Percentiles rank a stretch among this genome's conserved stretches.
Conservation (phyloP, 805 yeast species). For the Metschnikowia noctiluminum region DNA sequence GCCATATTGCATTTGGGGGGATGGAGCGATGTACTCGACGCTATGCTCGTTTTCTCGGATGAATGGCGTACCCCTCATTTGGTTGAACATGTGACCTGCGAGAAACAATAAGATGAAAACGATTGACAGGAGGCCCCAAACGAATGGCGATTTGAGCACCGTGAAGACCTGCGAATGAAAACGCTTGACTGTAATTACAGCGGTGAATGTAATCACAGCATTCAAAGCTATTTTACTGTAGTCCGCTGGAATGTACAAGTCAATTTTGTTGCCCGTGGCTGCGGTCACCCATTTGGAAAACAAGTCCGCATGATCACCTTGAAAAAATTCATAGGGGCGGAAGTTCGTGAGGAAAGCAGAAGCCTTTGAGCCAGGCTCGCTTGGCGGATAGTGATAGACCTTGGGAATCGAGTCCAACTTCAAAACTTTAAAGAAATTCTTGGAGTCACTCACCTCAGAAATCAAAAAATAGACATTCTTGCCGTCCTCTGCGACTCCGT, state of each 20-base stretch:
- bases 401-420: constrained; percentile 76
- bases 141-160: constrained; percentile 47
- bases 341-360: constrained; percentile 17
- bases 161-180: constrained; percentile 31
- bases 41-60: constrained; percentile 8
- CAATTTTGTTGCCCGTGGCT: constrained; percentile 33
- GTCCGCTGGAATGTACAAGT: constrained; percentile 41
- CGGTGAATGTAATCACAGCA: constrained; percentile 33
- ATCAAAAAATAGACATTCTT: constrained; percentile 60
- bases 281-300: constrained; percentile 34
- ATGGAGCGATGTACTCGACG: constrained; percentile 13
- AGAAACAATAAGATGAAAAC: constrained; percentile 66
- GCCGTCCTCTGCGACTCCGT: constrained; percentile 33
- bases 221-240: constrained; percentile 36
- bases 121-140: constrained; percentile 75
- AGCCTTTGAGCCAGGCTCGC: constrained; percentile 24
- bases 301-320: constrained; percentile 41
- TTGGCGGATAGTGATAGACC: constrained; percentile 58
- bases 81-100: constrained; percentile 92
- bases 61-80: constrained; percentile 66
- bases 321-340: constrained; percentile 44
- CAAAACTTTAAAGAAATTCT: constrained; percentile 49
- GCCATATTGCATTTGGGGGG: constrained; percentile 60
- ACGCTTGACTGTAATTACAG: constrained; percentile 24
- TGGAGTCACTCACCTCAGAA: constrained; percentile 66